phyloP scores from a whole-genome alignment of 768 basidiomycete species.

The Phylloporus rhodoxanthus region DNA sequence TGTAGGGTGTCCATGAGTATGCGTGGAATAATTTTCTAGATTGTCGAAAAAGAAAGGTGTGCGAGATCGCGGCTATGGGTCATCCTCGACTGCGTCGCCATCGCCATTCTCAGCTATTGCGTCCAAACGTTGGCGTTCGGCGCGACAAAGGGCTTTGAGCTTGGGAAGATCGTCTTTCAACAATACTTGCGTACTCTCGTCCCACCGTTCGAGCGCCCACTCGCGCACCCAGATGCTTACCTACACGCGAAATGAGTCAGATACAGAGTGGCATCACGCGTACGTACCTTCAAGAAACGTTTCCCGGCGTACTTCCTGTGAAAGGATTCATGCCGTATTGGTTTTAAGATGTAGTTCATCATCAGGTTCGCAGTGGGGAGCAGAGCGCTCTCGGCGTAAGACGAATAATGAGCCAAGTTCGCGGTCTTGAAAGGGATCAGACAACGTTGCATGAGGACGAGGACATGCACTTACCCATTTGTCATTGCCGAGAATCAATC shows the following conservation, averaged over 20 bases:
- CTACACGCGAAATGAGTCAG: slow-evolving; percentile 33
- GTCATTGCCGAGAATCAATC: slow-evolving; percentile 62
- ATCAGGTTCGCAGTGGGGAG: slow-evolving; percentile 80
- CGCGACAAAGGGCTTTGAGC: slow-evolving; percentile 18
- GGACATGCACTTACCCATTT: too few species aligned
- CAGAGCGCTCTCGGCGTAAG: slow-evolving; percentile 74
- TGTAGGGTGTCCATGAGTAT: slow-evolving; percentile 25
- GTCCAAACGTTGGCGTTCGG: slow-evolving; percentile 16
- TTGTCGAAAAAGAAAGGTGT: slow-evolving; percentile 2
- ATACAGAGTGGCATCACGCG: neutral
- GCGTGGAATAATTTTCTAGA: slow-evolving; percentile 16
- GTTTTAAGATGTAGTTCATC: slow-evolving; percentile 79
- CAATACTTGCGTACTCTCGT: slow-evolving; percentile 53
- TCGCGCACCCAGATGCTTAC: slow-evolving; percentile 77
- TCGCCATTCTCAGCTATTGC: neutral
- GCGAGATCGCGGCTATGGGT: neutral
- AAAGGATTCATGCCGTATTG: slow-evolving; percentile 68
- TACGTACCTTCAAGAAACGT: slow-evolving; percentile 45
- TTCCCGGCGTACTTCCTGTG: slow-evolving; percentile 86
- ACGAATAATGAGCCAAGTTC: slow-evolving; percentile 83
- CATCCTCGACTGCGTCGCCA: too few species aligned
- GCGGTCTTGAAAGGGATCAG: too few species aligned
- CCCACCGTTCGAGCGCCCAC: slow-evolving; percentile 81
- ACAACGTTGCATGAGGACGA: too few species aligned
- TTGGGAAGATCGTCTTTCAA: slow-evolving; percentile 51